phyloP scores from a whole-genome alignment of 148 eudicot genomes.

The Persicaria maculosa region DNA sequence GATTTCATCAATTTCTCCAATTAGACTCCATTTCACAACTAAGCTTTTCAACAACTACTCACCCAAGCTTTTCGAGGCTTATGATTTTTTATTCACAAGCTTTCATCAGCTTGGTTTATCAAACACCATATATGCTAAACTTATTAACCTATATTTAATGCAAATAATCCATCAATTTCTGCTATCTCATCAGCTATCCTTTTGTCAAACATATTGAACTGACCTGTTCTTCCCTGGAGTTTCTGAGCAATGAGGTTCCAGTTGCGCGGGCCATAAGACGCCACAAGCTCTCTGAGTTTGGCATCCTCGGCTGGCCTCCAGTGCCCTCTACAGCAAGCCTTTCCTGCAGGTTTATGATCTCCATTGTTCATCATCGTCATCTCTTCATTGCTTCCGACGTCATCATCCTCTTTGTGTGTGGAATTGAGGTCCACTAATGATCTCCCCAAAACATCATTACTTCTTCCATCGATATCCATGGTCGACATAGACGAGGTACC shows the following conservation, averaged over 20 bases:
- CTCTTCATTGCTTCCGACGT: neutral
- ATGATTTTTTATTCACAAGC: too few species aligned
- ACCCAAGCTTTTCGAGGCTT: too few species aligned
- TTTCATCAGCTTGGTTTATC: too few species aligned
- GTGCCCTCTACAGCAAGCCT: constrained; percentile 74
- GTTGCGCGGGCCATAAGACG: constrained; percentile 74
- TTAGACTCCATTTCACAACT: too few species aligned
- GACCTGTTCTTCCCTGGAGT: constrained; percentile 81
- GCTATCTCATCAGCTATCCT: too few species aligned
- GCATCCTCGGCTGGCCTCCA: constrained; percentile 83
- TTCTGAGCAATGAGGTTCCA: constrained; percentile 89
- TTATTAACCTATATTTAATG: too few species aligned
- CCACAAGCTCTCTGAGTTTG: constrained; percentile 69
- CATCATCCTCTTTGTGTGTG: neutral
- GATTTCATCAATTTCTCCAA: too few species aligned
- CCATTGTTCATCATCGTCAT: constrained; percentile 12
- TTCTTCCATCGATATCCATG: neutral
- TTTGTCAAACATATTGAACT: too few species aligned
- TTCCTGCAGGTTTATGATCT: constrained; percentile 1
- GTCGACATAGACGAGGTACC: too few species aligned
- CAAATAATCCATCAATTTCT: too few species aligned
- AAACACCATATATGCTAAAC: too few species aligned
- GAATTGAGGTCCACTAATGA: neutral
- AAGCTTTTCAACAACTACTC: too few species aligned
- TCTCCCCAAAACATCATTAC: neutral